Evolutionary conservation across 2,329 filamentous ascomycete species (phyloP).

Genomic region (Ascochyta clinopodiicola): DNA sequence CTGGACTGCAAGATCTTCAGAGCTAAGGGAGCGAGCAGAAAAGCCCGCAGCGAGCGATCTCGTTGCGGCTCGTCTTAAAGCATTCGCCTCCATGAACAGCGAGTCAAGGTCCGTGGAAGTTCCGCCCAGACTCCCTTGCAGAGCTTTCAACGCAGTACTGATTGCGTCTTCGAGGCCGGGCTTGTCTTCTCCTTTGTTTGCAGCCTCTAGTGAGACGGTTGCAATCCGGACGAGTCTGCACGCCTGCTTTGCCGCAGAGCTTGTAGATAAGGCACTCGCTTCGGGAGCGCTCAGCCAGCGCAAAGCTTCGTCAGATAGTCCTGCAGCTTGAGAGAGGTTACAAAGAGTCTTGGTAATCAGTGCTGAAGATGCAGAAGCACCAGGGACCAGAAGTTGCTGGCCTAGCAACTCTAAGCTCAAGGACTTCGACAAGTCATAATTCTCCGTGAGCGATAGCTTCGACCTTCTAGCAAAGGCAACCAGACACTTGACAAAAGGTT

Average conservation of each 20-base stretch:
- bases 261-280: constrained; percentile 16
- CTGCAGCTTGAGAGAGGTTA: constrained; percentile 46
- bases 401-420: constrained; percentile 23
- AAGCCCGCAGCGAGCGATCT: constrained; percentile 27
- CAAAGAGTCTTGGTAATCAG: constrained; percentile 28
- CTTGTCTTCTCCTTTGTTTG: constrained; percentile 26
- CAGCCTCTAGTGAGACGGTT: constrained; percentile 40
- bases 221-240: constrained; percentile 37
- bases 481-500: constrained; percentile 69
- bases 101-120: constrained; percentile 43
- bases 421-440: constrained; percentile 50
- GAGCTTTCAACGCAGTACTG: constrained; percentile 30
- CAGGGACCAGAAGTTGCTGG: constrained; percentile 1
- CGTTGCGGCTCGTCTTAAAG: constrained; percentile 41
- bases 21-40: constrained; percentile 6
- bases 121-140: constrained; percentile 41
- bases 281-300: constrained; percentile 36
- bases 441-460: constrained; percentile 40
- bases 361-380: not conserved
- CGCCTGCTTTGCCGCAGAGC: constrained; percentile 34
- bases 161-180: constrained; percentile 26
- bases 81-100: constrained; percentile 45
- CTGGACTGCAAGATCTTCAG: constrained; percentile 13
- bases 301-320: constrained; percentile 42
- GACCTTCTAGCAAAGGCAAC: constrained; percentile 65